Evolutionary conservation across 495 filamentous ascomycete species (phyloP).

Genomic region (Bryoglossum gracile): DNA sequence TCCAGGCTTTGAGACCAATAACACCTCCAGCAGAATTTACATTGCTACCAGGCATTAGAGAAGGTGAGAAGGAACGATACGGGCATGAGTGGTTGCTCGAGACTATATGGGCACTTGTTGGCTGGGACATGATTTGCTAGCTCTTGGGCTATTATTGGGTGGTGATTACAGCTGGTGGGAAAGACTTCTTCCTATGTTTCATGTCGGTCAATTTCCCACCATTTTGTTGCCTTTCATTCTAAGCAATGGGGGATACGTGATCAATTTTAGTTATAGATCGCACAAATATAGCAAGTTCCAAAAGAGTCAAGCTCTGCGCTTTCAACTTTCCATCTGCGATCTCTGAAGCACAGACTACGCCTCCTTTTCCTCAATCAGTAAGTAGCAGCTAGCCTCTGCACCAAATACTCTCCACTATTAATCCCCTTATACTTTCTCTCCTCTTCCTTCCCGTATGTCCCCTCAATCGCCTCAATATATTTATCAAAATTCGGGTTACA

Average conservation of each 20-base stretch:
- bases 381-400: conserved; percentile 70
- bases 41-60: neutral
- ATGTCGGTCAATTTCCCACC: too few species aligned
- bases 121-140: conserved; percentile 40
- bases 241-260: too few species aligned
- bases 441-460: conserved; percentile 63
- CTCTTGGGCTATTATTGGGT: too few species aligned
- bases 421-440: conserved; percentile 75
- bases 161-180: too few species aligned
- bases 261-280: too few species aligned
- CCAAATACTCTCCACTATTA: conserved; percentile 75
- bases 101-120: conserved; percentile 42
- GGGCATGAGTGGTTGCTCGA: conserved; percentile 40
- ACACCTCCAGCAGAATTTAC: conserved; percentile 5
- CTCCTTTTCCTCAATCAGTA: conserved; percentile 25
- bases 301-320: too few species aligned
- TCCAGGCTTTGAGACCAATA: conserved; percentile 13
- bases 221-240: too few species aligned
- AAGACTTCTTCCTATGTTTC: too few species aligned
- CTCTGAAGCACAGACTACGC: too few species aligned
- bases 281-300: too few species aligned
- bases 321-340: too few species aligned
- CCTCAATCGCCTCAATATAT: conserved; percentile 78
- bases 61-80: conserved; percentile 1
- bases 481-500: conserved; percentile 83